Evolutionary conservation across 495 filamentous ascomycete species (phyloP).

Genomic region (Penicillium lagena): DNA sequence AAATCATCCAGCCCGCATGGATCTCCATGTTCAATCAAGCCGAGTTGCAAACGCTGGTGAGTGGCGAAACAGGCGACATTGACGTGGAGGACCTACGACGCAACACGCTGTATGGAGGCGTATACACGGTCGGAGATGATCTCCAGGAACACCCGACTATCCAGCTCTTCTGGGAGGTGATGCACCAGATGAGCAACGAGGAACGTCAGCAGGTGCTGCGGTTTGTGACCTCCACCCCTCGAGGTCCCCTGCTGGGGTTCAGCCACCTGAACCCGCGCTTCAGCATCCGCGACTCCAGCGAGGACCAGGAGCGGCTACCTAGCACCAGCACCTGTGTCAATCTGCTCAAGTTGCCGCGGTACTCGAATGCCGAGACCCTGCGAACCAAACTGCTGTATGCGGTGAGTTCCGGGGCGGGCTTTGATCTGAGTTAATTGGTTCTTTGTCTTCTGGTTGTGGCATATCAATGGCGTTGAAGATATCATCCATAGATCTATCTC

Average conservation of each 20-base stretch:
- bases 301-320: conserved; percentile 73
- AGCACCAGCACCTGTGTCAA: conserved; percentile 98
- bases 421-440: conserved; percentile 71
- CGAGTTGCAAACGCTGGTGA: conserved; percentile 87
- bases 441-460: conserved; percentile 2
- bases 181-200: conserved; percentile 64
- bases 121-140: conserved; percentile 85
- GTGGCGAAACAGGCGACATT: conserved; percentile 77
- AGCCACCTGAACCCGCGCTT: conserved; percentile 78
- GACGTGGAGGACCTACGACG: conserved; percentile 80
- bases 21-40: conserved; percentile 97
- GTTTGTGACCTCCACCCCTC: conserved; percentile 90
- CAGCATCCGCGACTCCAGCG: conserved; percentile 81
- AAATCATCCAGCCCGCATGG: conserved; percentile 89
- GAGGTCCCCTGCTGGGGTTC: conserved; percentile 91
- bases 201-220: conserved; percentile 84
- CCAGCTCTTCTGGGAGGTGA: conserved; percentile 85
- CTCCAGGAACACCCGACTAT: conserved; percentile 77
- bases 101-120: conserved; percentile 81
- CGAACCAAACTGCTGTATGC: conserved; percentile 84
- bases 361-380: conserved; percentile 53
- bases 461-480: conserved; percentile 23
- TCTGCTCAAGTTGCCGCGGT: conserved; percentile 85
- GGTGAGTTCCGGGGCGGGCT: conserved; percentile 85
- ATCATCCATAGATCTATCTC: not conserved